Conservation (phyloP, 345 rosid species). For the Tarenaya hassleriana region DNA sequence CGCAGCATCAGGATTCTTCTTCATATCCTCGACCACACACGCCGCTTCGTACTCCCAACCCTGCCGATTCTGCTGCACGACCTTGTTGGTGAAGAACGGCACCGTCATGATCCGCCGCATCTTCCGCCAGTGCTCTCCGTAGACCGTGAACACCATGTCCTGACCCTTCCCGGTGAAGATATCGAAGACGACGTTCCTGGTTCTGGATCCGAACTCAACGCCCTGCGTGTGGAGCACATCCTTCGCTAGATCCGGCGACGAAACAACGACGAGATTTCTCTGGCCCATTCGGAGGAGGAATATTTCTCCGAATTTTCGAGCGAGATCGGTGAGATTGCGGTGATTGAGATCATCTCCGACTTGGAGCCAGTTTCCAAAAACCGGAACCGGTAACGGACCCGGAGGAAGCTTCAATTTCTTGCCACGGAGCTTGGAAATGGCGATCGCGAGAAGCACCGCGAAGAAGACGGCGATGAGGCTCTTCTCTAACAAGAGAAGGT, state of each 20-base stretch:
- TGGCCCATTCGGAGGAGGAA: conserved; percentile 82
- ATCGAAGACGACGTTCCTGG: conserved; percentile 90
- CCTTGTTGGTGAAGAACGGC: conserved; percentile 95
- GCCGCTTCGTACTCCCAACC: conserved; percentile 83
- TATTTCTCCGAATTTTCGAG: conserved; percentile 65
- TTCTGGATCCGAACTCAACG: conserved; percentile 91
- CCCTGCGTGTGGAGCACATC: conserved; percentile 95
- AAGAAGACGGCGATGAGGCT: conserved; percentile 60
- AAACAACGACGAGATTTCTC: conserved; percentile 80
- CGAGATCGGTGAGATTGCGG: conserved; percentile 71
- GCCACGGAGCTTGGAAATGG: conserved; percentile 73
- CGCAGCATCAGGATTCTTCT: conserved; percentile 64
- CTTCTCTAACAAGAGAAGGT: conserved; percentile 78
- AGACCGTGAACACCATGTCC: conserved; percentile 98
- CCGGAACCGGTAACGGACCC: conserved; percentile 76
- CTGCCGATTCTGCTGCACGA: conserved; percentile 60
- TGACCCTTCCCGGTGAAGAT: conserved; percentile 97
- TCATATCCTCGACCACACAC: conserved; percentile 63
- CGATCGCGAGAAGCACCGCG: conserved; percentile 54
- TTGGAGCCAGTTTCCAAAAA: conserved; percentile 96
- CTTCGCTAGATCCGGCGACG: conserved; percentile 78
- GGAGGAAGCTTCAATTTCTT: conserved; percentile 86
- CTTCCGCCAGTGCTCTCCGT: conserved; percentile 98
- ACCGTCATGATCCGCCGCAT: conserved; percentile 99
- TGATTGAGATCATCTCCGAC: conserved; percentile 97